A percentile compares a stretch with the other conserved stretches of the same genome.
These are phyloP conservation scores for Lasiodiplodia citricola DNA, from an alignment of 2,329 filamentous ascomycete species.

Conservation along the genomic window DNA sequence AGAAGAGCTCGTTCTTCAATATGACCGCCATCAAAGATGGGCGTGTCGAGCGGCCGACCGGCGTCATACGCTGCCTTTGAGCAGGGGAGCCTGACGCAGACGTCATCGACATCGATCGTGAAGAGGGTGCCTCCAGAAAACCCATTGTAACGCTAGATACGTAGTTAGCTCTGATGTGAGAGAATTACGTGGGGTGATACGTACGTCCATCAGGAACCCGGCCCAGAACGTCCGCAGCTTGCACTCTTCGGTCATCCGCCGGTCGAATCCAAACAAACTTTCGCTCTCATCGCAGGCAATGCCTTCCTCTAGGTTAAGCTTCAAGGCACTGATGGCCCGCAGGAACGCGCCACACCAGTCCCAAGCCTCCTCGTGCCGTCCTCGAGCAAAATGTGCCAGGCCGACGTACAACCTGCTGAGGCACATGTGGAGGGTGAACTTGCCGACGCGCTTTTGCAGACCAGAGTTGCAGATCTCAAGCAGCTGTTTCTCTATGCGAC, in stretches of 20 bases:
- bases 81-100: conserved; percentile 70
- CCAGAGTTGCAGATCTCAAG: conserved; percentile 15
- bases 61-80: conserved; percentile 66
- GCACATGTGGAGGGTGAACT: conserved; percentile 66
- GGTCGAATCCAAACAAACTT: conserved; percentile 62
- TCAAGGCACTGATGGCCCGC: conserved; percentile 63
- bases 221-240: conserved; percentile 75
- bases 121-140: conserved; percentile 58
- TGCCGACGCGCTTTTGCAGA: conserved; percentile 48
- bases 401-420: conserved; percentile 71
- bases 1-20: conserved; percentile 43
- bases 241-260: conserved; percentile 66
- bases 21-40: conserved; percentile 63
- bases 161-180: conserved; percentile 21
- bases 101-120: conserved; percentile 67
- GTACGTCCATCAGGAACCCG: conserved; percentile 70
- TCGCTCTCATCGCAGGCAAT: conserved; percentile 49
- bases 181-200: conserved; percentile 32
- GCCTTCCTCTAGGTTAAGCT: conserved; percentile 67
- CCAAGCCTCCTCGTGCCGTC: conserved; percentile 64
- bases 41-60: conserved; percentile 61
- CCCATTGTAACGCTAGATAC: conserved; percentile 61
- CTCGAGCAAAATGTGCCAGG: conserved; percentile 68
- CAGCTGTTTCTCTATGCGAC: conserved; percentile 32
- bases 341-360: conserved; percentile 69